Conservation (phyloP, 2,329 filamentous ascomycete species). For the Aureobasidium vineae region DNA sequence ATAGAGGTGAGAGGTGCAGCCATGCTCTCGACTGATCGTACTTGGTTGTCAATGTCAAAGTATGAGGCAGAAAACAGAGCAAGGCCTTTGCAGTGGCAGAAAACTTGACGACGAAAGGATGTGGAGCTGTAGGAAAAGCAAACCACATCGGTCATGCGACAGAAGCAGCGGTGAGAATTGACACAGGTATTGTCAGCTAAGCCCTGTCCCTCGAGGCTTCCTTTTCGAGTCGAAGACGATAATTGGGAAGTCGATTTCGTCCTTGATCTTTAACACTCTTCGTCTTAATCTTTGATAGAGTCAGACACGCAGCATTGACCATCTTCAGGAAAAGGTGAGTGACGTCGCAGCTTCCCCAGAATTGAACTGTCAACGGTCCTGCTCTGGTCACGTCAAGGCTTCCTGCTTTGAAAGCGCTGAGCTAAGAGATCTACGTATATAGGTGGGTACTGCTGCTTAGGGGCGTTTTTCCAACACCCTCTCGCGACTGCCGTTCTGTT, state of each 20-base stretch:
- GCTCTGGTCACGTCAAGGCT: slow-evolving; percentile 13
- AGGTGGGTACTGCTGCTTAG: slow-evolving; percentile 7
- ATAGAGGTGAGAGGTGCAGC: too few relatives aligned
- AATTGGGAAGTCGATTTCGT: not conserved
- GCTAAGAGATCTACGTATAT: slow-evolving; percentile 18
- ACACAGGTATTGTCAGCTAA: not conserved
- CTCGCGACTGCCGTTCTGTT: not conserved
- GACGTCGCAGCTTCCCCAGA: slow-evolving; percentile 21
- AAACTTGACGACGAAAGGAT: not conserved
- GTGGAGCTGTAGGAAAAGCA: slow-evolving; percentile 4
- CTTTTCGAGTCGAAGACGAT: not conserved
- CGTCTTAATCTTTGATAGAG: not conserved
- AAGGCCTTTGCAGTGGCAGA: not conserved
- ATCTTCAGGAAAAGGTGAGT: not conserved
- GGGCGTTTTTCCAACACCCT: not conserved
- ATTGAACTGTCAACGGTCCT: not conserved
- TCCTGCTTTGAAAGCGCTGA: slow-evolving; percentile 17
- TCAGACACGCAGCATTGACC: not conserved
- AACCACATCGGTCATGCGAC: slow-evolving; percentile 7
- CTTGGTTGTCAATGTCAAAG: not conserved
- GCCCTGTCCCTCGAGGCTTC: not conserved
- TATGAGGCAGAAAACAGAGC: not conserved
- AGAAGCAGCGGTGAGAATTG: not conserved
- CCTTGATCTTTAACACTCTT: not conserved
- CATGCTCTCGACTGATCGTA: not conserved